These are phyloP conservation scores for Biscogniauxia marginata DNA, from an alignment of 2,329 filamentous ascomycete species.

Conservation along the genomic window DNA sequence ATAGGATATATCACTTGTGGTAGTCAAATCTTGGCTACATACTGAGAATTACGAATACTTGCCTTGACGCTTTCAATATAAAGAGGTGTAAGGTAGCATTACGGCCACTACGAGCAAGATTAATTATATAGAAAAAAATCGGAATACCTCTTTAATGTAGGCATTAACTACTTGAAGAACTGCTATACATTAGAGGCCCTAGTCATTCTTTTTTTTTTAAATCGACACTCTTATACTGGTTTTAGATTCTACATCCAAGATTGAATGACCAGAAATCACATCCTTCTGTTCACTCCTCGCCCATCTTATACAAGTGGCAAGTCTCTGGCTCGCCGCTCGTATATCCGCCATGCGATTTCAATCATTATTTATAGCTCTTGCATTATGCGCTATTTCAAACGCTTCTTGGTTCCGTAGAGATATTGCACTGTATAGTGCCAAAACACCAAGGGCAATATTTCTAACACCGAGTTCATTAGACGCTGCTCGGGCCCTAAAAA, in stretches of 20 bases:
- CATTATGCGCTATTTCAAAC: neutral
- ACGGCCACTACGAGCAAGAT: neutral
- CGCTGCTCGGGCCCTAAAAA: neutral
- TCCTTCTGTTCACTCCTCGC: neutral
- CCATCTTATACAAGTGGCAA: neutral
- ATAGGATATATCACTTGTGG: neutral
- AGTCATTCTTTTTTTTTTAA: neutral
- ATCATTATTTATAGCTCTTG: neutral
- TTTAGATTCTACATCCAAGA: neutral
- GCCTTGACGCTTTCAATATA: neutral
- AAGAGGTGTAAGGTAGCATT: neutral
- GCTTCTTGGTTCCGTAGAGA: neutral
- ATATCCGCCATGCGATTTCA: neutral
- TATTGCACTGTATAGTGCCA: neutral
- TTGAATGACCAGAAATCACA: neutral
- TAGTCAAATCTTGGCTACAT: neutral
- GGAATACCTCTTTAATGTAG: too few relatives aligned
- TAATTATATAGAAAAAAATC: neutral
- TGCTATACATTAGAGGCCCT: neutral
- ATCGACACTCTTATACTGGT: neutral
- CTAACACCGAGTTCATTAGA: neutral
- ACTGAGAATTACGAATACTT: neutral
- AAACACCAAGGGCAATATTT: neutral
- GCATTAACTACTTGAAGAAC: too few relatives aligned
- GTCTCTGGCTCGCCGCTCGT: neutral